Percentiles rank a stretch among this genome's conserved stretches.
phyloP scores from a whole-genome alignment of 2,329 filamentous ascomycete species.

The Boeremia lycopersici region DNA sequence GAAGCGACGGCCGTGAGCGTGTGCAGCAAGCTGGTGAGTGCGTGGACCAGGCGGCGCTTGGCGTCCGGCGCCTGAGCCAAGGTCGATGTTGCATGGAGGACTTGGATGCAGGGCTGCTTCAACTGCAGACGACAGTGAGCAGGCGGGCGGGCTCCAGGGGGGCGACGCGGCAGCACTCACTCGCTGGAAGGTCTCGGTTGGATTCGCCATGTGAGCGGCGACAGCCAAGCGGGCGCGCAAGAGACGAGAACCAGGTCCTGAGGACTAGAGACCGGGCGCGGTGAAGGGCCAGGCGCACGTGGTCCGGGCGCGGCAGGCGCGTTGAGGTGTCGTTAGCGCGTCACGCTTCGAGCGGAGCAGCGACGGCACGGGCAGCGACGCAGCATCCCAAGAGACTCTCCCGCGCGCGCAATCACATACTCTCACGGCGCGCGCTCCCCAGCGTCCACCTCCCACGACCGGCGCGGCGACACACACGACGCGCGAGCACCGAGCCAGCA shows the following conservation, averaged over 20 bases:
- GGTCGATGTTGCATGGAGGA: slow-evolving; percentile 60
- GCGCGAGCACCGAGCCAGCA: too few species aligned
- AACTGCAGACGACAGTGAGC: slow-evolving; percentile 50
- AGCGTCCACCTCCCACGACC: too few species aligned
- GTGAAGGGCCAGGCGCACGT: not conserved
- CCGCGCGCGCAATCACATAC: too few species aligned
- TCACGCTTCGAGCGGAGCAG: slow-evolving; percentile 11
- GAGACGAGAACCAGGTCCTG: too few species aligned
- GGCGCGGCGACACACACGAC: too few species aligned
- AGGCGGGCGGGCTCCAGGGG: not conserved
- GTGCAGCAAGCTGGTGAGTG: slow-evolving; percentile 54
- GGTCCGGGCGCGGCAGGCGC: slow-evolving; percentile 23
- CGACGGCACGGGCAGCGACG: too few species aligned
- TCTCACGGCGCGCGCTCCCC: too few species aligned
- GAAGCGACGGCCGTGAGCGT: slow-evolving; percentile 45
- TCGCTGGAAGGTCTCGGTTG: slow-evolving; percentile 48
- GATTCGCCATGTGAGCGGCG: too few species aligned
- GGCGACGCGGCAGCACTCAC: slow-evolving; percentile 23
- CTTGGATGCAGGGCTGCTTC: slow-evolving; percentile 63
- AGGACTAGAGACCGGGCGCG: not conserved
- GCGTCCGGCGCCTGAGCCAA: slow-evolving; percentile 55
- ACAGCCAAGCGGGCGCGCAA: too few species aligned
- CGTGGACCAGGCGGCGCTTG: slow-evolving; percentile 54
- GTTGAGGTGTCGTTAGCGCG: slow-evolving; percentile 13
- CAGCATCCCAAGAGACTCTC: too few species aligned